Evolutionary conservation across 305 asterid species (phyloP).

Genomic region (Solanum hybrid): DNA sequence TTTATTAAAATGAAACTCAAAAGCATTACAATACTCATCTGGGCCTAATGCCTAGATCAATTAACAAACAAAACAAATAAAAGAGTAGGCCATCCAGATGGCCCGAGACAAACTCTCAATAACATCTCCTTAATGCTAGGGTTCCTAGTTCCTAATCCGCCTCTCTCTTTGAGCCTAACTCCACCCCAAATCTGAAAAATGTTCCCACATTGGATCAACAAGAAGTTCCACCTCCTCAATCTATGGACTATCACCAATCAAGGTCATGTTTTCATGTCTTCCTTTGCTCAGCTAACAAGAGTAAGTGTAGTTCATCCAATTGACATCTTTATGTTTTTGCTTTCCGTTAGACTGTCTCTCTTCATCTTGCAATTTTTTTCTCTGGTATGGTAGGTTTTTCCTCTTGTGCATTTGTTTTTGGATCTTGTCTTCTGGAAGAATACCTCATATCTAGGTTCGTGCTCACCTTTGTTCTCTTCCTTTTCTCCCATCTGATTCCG

Average conservation of each 20-base stretch:
- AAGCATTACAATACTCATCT: background rate
- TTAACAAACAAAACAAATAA: background rate
- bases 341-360: background rate
- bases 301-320: background rate
- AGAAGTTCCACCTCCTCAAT: background rate
- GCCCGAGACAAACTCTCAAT: background rate
- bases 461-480: background rate
- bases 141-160: background rate
- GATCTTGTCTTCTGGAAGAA: background rate
- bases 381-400: background rate
- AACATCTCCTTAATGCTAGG: background rate
- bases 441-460: background rate
- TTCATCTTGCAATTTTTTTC: background rate
- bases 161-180: background rate
- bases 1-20: background rate
- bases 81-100: background rate
- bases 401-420: background rate
- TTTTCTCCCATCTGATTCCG: background rate
- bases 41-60: background rate
- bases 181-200: background rate
- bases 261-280: background rate
- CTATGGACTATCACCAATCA: background rate
- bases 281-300: background rate
- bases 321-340: background rate
- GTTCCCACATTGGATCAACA: background rate